A percentile compares a stretch with the other conserved stretches of the same genome.
These are phyloP conservation scores for Picea sitchensis DNA, from an alignment of 75 land plant genomes.

Conservation along the genomic window DNA sequence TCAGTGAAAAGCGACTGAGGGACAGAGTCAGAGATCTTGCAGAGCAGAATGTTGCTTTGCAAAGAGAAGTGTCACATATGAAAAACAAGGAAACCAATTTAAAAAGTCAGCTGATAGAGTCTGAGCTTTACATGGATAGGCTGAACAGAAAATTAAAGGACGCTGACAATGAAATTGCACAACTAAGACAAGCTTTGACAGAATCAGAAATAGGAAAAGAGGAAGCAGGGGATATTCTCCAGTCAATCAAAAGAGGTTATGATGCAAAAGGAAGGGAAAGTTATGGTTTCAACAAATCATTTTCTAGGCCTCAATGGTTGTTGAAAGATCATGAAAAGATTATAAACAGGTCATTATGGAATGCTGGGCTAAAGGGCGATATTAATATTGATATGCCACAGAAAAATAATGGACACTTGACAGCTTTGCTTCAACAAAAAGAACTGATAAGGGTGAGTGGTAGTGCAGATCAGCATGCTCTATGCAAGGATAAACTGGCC, in stretches of 20 bases:
- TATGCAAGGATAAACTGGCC: constrained; percentile 38
- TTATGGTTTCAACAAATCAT: constrained; percentile 48
- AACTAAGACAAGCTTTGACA: constrained; percentile 35
- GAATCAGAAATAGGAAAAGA: constrained; percentile 29
- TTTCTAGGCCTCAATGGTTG: constrained; percentile 52
- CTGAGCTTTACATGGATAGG: constrained; percentile 28
- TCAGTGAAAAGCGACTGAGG: constrained; percentile 67
- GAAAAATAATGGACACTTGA: constrained; percentile 23
- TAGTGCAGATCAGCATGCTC: constrained; percentile 1
- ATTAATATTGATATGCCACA: constrained; percentile 12
- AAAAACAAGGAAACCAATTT: constrained; percentile 41
- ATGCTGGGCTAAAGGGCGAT: constrained; percentile 33
- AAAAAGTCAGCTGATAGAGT: constrained; percentile 19
- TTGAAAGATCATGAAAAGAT: constrained; percentile 88
- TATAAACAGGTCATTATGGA: constrained; percentile 54
- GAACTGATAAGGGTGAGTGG: constrained; percentile 29
- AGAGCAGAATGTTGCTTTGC: constrained; percentile 82
- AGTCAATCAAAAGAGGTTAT: constrained; percentile 34
- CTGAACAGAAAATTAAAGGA: constrained; percentile 34
- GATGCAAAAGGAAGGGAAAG: constrained; percentile 64
- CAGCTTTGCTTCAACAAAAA: constrained; percentile 39
- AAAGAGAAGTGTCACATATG: constrained; percentile 66
- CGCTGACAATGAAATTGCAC: constrained; percentile 26
- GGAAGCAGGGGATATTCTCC: constrained; percentile 38
- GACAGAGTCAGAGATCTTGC: constrained; percentile 76